Percentiles rank a stretch among this genome's conserved stretches.
Evolutionary conservation across 768 basidiomycete genomes (phyloP).

Genomic region (Pleurotus djamor): DNA sequence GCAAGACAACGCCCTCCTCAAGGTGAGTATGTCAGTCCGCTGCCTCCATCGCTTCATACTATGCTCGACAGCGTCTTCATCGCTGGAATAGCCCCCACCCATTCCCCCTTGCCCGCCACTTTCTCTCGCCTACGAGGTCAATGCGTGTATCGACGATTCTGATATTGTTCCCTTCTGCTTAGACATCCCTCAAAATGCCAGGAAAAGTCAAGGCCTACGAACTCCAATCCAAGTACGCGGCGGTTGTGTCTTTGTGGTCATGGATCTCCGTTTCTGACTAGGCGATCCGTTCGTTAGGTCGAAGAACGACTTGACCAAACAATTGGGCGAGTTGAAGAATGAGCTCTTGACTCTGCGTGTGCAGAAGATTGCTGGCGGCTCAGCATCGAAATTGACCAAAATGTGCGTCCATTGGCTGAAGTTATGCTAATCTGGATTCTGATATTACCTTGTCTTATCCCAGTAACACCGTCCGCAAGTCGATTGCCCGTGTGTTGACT

Average conservation of each 20-base stretch:
- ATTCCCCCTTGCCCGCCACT: too few species aligned
- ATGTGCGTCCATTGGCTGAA: slow-evolving; percentile 62
- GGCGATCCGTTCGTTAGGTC: slow-evolving; percentile 51
- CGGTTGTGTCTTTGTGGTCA: neutral
- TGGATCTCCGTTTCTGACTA: neutral
- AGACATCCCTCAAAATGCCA: slow-evolving; percentile 59
- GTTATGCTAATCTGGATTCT: slow-evolving; percentile 5
- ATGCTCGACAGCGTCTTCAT: neutral
- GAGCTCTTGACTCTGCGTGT: slow-evolving; percentile 94
- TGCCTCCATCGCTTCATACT: neutral
- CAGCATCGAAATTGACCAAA: slow-evolving; percentile 93
- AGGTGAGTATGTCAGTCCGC: slow-evolving; percentile 30
- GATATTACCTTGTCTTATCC: neutral
- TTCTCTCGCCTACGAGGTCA: too few species aligned
- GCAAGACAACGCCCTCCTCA: slow-evolving; percentile 40
- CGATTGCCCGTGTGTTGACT: slow-evolving; percentile 96
- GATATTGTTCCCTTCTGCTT: neutral
- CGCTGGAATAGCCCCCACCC: too few species aligned
- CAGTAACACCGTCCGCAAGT: slow-evolving; percentile 96
- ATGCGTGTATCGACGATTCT: too few species aligned
- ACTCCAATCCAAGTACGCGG: slow-evolving; percentile 87
- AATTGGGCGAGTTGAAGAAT: slow-evolving; percentile 90
- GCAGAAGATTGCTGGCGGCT: slow-evolving; percentile 96
- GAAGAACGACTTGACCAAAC: slow-evolving; percentile 95
- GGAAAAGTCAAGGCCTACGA: slow-evolving; percentile 96